Evolutionary conservation across 2,329 filamentous ascomycete species (phyloP), one percentile per base, ranked within the genome.

Genomic region (Arthrinium phaeospermum): DNA sequence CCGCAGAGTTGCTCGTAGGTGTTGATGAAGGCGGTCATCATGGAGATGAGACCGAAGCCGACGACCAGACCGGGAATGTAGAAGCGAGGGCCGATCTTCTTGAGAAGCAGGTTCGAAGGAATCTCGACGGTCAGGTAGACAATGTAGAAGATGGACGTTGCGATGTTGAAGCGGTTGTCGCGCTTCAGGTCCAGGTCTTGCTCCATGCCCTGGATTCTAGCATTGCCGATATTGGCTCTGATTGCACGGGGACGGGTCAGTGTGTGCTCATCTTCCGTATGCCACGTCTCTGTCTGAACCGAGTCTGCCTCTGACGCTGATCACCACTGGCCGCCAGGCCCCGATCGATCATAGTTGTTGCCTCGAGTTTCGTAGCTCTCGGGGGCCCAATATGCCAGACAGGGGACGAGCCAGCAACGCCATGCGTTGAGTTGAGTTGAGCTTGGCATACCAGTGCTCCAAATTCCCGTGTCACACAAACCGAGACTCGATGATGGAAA

Each of bases 121-220:
- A 90, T 83, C 76, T 90, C 88, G 72, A 89, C 82, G 41, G 87
- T 79, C 70, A 89, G 82, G 79, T 90, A 90, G 71, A 87, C 78
- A 73, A 90, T 86, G 80, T 89, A 90, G 82, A 90, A 89, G 72
- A 89, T 85, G 70, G 87, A 89, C 0, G 89, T 85, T 0, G 87
- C 86, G 83, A 87, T 88, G 77, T 90, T 90, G 83, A 89, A 90
- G 16, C 84, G 84, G 69, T 84, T 80, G n/a, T 85, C 84, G 27
- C 78, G 75, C 5, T 85, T 74, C 3, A 90, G 80, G 44, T 90
- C 88, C 16, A 79, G 76, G 0, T 75, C 80, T 81, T 89, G 82
- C 27, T 87, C 79, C 82, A 90, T 83, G 24, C 88, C 88, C 73
- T 88, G 85, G 70, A 90, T 89, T 61, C 86, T 83, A 2, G 88